Conservation (phyloP, 768 basidiomycete species). For the Sarcodon aspratus region DNA sequence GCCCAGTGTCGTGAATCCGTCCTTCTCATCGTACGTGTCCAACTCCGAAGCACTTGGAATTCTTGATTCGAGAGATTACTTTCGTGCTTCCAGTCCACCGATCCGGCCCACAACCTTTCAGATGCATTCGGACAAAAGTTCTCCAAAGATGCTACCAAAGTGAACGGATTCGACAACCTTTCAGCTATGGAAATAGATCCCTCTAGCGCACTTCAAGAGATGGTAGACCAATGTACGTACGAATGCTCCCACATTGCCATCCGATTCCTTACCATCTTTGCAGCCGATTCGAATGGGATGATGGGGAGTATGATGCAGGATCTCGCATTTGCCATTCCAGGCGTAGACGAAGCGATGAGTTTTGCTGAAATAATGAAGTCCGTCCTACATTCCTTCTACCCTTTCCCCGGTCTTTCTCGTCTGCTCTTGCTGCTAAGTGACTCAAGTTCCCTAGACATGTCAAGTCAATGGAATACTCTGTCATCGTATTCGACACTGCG, state of each 20-base stretch:
- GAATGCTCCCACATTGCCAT: neutral
- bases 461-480: conserved; percentile 99
- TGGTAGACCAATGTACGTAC: conserved; percentile 88
- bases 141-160: conserved; percentile 96
- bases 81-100: conserved; percentile 62
- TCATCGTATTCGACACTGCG: conserved; percentile 98
- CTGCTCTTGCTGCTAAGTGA: neutral
- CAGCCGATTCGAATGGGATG: conserved; percentile 83
- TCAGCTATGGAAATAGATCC: conserved; percentile 99
- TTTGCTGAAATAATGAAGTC: conserved; percentile 99
- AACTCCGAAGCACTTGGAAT: neutral
- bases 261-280: neutral
- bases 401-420: neutral
- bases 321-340: conserved; percentile 96
- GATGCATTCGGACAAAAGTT: conserved; percentile 99
- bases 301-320: conserved; percentile 99
- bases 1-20: conserved; percentile 90
- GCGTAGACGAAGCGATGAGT: conserved; percentile 99
- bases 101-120: conserved; percentile 98
- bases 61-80: neutral
- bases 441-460: conserved; percentile 58
- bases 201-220: conserved; percentile 94
- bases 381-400: conserved; percentile 12
- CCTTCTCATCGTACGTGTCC: conserved; percentile 72
- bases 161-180: conserved; percentile 94